Conservation (phyloP, 352 stramenopile genomes). For the Pythium brachiatum region DNA sequence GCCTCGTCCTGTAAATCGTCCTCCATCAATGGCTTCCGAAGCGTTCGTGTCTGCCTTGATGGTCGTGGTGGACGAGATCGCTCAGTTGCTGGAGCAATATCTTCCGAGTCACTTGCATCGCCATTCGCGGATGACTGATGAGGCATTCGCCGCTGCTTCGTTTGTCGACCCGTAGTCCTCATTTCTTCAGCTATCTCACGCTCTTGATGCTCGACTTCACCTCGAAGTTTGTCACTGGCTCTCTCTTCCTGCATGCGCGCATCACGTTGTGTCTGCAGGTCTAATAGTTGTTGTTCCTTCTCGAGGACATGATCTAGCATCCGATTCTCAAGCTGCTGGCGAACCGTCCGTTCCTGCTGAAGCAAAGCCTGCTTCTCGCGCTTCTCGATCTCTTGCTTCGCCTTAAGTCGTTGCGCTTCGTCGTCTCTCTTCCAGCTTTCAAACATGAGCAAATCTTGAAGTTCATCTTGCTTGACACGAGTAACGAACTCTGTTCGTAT, state of each 20-base stretch:
- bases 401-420: slow-evolving; percentile 37
- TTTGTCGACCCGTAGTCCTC: background rate
- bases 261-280: slow-evolving; percentile 23
- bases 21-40: no score
- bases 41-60: no score
- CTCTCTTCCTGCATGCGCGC: slow-evolving; percentile 16
- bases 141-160: background rate
- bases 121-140: background rate
- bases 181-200: slow-evolving; percentile 3
- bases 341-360: slow-evolving; percentile 52
- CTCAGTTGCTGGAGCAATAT: no score
- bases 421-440: slow-evolving; percentile 75
- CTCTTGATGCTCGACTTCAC: background rate
- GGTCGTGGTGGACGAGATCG: no score
- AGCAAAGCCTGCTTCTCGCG: slow-evolving; percentile 44
- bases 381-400: slow-evolving; percentile 32
- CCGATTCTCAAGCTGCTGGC: slow-evolving; percentile 33
- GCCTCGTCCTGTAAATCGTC: no score
- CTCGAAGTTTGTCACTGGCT: background rate
- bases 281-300: slow-evolving; percentile 24
- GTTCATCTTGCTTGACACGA: slow-evolving; percentile 64
- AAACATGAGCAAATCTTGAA: slow-evolving; percentile 66
- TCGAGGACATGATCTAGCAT: slow-evolving; percentile 26
- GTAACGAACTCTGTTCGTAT: slow-evolving; percentile 74
- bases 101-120: background rate